phyloP scores from a whole-genome alignment of 2,329 filamentous ascomycete species.

The Phyllosticta citriasiana region DNA sequence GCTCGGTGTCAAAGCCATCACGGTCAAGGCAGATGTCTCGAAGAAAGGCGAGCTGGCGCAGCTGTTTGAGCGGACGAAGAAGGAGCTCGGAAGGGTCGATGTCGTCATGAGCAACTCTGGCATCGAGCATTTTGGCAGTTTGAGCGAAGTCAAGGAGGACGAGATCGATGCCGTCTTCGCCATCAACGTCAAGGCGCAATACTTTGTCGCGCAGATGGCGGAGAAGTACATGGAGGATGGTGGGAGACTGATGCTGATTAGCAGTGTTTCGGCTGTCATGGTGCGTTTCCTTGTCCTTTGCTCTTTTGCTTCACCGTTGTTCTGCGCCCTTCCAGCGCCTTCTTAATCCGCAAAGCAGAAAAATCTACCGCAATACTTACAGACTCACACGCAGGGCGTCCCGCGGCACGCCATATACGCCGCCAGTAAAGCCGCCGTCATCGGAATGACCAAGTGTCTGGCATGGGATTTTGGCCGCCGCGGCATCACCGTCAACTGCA shows the following conservation, averaged over 20 bases:
- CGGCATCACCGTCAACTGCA: slow-evolving; percentile 76
- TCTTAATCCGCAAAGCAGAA: neutral
- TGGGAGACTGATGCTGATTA: slow-evolving; percentile 13
- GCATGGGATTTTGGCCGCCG: slow-evolving; percentile 24
- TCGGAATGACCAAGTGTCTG: slow-evolving; percentile 2
- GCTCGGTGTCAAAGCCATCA: slow-evolving; percentile 30
- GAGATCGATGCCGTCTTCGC: slow-evolving; percentile 62
- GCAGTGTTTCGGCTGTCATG: slow-evolving; percentile 16
- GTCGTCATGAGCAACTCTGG: slow-evolving; percentile 47
- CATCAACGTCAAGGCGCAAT: slow-evolving; percentile 45
- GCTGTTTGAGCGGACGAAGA: slow-evolving; percentile 28
- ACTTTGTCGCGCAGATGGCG: slow-evolving; percentile 18
- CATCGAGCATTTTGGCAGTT: slow-evolving; percentile 57
- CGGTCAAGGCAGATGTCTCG: slow-evolving; percentile 23
- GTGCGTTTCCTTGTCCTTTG: neutral
- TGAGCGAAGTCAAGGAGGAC: slow-evolving; percentile 44
- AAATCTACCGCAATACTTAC: neutral
- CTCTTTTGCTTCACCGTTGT: neutral
- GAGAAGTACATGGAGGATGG: slow-evolving; percentile 12
- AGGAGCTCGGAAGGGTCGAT: slow-evolving; percentile 32
- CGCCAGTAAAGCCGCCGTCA: slow-evolving; percentile 1
- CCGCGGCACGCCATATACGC: slow-evolving; percentile 1
- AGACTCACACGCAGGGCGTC: neutral
- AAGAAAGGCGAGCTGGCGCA: slow-evolving; percentile 21
- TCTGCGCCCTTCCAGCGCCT: neutral